Evolutionary conservation across 176 grass and related monocot genomes (phyloP).

Genomic region (Ananas comosus): DNA sequence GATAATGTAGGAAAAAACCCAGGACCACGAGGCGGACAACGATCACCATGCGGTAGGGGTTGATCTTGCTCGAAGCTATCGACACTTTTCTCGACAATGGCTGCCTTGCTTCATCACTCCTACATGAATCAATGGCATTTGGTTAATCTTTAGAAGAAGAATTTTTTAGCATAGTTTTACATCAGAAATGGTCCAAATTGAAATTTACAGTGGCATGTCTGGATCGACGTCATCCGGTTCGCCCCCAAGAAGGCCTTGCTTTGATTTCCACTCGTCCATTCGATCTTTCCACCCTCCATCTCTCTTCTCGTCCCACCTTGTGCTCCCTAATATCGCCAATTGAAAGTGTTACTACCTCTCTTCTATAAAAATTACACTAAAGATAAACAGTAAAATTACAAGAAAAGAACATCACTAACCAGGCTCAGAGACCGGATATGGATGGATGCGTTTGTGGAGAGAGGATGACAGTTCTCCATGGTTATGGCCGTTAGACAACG

Average conservation of each 20-base stretch:
- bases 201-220: constrained; percentile 66
- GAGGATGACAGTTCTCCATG: constrained; percentile 57
- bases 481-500: constrained; percentile 35
- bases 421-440: constrained; percentile 81
- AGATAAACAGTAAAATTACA: neutral
- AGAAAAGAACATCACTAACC: constrained; percentile 30
- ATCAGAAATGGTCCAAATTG: too few species aligned
- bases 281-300: constrained; percentile 92
- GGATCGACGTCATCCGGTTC: constrained; percentile 79
- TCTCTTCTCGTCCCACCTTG: constrained; percentile 76
- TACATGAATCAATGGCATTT: constrained; percentile 20
- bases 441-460: constrained; percentile 92
- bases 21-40: constrained; percentile 75
- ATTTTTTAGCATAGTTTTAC: too few species aligned
- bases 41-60: constrained; percentile 91
- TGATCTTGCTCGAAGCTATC: constrained; percentile 95
- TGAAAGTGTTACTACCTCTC: neutral
- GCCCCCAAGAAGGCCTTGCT: constrained; percentile 49
- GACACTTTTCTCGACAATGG: constrained; percentile 89
- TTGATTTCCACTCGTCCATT: constrained; percentile 99
- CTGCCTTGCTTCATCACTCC: constrained; percentile 84
- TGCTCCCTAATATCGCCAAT: constrained; percentile 40
- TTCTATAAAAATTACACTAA: neutral
- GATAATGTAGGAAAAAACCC: constrained; percentile 77
- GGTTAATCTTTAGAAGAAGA: too few species aligned